These are phyloP conservation scores for Aspergillus udagawae DNA, from an alignment of 2,329 filamentous ascomycete genomes.

Conservation along the genomic window DNA sequence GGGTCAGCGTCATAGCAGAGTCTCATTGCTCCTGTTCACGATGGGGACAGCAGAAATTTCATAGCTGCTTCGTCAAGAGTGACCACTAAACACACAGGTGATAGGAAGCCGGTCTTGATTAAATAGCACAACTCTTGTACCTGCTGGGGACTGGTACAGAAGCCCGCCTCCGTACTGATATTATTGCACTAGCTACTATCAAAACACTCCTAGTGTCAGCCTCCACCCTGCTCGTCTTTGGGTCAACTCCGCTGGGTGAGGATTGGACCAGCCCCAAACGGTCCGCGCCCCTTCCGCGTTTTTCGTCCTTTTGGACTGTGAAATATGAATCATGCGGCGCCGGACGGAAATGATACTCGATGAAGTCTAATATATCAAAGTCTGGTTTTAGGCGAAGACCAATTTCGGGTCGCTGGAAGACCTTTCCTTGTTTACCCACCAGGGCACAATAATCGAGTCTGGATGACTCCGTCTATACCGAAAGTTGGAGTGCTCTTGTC, in stretches of 20 bases:
- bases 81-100: neutral
- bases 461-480: slow-evolving; percentile 8
- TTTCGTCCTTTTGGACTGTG: neutral
- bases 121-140: neutral
- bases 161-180: neutral
- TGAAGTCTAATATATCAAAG: slow-evolving; percentile 14
- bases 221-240: slow-evolving; percentile 14
- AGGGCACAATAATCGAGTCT: slow-evolving; percentile 10
- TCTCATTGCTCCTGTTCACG: neutral
- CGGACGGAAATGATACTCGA: slow-evolving; percentile 9
- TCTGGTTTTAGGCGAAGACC: slow-evolving; percentile 14
- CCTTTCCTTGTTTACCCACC: slow-evolving; percentile 19
- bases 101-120: neutral
- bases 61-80: neutral
- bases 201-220: slow-evolving; percentile 15
- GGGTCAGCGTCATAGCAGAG: neutral
- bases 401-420: slow-evolving; percentile 16
- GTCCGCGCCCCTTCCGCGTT: slow-evolving; percentile 5
- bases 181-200: neutral
- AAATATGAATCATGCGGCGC: neutral
- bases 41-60: neutral
- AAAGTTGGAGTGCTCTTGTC: slow-evolving; percentile 7
- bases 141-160: neutral
- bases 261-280: slow-evolving; percentile 10
- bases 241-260: slow-evolving; percentile 11